Base-by-base conservation (phyloP, 1,139 yeast species). In the Geotrichum aggregatum region DNA sequence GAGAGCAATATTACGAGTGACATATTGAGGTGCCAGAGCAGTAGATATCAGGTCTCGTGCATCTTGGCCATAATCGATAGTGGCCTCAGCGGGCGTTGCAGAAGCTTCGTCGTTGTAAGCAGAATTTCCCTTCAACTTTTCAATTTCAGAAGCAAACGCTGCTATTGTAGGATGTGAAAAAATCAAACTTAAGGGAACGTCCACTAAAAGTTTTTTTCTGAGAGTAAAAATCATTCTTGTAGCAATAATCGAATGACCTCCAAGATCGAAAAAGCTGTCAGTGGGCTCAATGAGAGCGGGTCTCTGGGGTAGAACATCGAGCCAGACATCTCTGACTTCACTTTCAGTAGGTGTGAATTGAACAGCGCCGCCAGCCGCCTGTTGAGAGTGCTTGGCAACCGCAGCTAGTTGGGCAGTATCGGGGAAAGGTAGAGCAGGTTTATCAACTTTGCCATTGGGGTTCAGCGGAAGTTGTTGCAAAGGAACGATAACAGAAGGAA, bases 391-490 rank as follows among this genome's bases (percentile, higher is more conserved):
- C 58, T 69, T 68, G 4, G 89, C 77, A 42, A 84, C 92, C 13
- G 82, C 79, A 22, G 81, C 79, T 58, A 92, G 74, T 70, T 91
- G 97, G 30, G 86, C 92, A 36, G 88, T 78, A 56, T 87, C 88
- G 52, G 99, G 99, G 79, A 87, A 88, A 49, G 97, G 98, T 59
- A 92, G 76, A 64, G 92, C 91, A 36, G 98, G 98, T 72, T 94
- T 94, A 71, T 94, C 99, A 51, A 94, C 89, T 71, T 94, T 94
- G 64, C 99, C 99, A 67, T 94, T 94, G 54, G 99, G 99, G 70
- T 94, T 94, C 70, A 94, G 76, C 18, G 98, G 98, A 66, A 94
- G 73, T 65, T 82, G 83, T 31, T 77, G 76, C 74, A 94, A 76
- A 26, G 97, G 98, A 50, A 94, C 92, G 64, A 92, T 83, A 42